A percentile compares a stretch with the other conserved stretches of the same genome.
These are phyloP conservation scores for Penicillium paneum DNA, from an alignment of 2,329 filamentous ascomycete genomes.

Conservation along the genomic window DNA sequence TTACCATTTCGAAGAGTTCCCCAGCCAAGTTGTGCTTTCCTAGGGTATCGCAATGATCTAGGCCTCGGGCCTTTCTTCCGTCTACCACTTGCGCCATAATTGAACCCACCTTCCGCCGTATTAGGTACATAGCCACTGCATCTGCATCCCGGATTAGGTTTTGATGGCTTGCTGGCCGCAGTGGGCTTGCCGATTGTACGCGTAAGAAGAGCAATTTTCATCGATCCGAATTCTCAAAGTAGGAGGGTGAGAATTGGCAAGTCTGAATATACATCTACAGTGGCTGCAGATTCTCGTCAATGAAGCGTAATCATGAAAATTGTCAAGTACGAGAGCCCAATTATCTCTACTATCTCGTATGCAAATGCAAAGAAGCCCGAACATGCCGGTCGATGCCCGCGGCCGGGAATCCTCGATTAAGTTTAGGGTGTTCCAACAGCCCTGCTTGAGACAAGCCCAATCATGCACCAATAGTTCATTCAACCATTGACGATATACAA, in stretches of 20 bases:
- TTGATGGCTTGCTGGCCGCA: background rate
- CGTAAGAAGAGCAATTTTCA: no score
- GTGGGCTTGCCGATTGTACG: no score
- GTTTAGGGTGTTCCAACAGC: no score
- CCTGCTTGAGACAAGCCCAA: background rate
- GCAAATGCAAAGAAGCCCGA: background rate
- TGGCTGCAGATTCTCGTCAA: background rate
- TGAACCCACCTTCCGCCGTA: no score
- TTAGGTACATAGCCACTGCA: background rate
- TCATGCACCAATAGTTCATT: background rate
- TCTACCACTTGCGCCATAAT: background rate
- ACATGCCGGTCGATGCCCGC: background rate
- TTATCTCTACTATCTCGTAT: background rate
- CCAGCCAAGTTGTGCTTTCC: background rate
- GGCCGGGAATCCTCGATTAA: no score
- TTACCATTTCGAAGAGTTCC: background rate
- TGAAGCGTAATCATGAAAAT: background rate
- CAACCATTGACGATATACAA: background rate
- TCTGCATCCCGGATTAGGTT: background rate
- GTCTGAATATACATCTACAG: background rate
- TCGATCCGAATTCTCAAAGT: background rate
- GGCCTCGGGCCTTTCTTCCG: background rate
- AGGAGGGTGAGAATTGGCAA: background rate
- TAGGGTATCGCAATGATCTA: background rate
- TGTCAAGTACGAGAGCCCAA: background rate